Conservation (phyloP, 495 filamentous ascomycete genomes). For the Xylaria palmicola region DNA sequence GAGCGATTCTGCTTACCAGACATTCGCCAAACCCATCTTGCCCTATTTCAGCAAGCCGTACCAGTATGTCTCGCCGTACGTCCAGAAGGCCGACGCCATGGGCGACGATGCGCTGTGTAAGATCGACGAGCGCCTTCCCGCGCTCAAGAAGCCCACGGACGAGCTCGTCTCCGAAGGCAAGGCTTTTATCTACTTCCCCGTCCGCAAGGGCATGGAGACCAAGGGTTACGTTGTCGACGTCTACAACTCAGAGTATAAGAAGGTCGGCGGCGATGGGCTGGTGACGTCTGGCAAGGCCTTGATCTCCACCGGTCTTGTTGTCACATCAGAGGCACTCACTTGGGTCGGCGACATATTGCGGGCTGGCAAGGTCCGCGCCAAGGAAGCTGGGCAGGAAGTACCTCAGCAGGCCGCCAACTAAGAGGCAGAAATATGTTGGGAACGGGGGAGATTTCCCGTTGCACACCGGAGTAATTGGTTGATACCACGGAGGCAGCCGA, state of each 20-base stretch:
- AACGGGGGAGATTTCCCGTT: neutral
- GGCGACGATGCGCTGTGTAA: conserved; percentile 71
- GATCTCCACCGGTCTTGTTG: conserved; percentile 68
- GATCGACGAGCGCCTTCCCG: conserved; percentile 78
- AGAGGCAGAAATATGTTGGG: neutral
- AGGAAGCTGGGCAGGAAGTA: conserved; percentile 30
- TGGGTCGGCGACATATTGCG: conserved; percentile 57
- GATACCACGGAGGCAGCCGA: neutral
- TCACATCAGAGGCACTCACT: conserved; percentile 64
- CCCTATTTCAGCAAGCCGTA: conserved; percentile 77
- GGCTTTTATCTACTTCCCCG: conserved; percentile 63
- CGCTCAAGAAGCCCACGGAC: conserved; percentile 82
- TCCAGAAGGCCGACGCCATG: conserved; percentile 74
- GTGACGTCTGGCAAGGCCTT: conserved; percentile 71
- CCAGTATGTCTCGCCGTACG: conserved; percentile 75
- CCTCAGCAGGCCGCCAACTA: conserved; percentile 15
- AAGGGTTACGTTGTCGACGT: conserved; percentile 73
- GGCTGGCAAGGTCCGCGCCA: conserved; percentile 60
- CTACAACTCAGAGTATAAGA: conserved; percentile 75
- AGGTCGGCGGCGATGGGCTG: conserved; percentile 66
- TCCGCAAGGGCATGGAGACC: conserved; percentile 62
- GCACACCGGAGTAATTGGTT: neutral
- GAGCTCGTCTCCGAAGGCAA: conserved; percentile 69
- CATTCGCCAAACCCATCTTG: conserved; percentile 65
- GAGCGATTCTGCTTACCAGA: conserved; percentile 63